A percentile compares a stretch with the other conserved stretches of the same genome.
Conservation (phyloP, 2,329 filamentous ascomycete species). For the Paraconiothyrium sp. region DNA sequence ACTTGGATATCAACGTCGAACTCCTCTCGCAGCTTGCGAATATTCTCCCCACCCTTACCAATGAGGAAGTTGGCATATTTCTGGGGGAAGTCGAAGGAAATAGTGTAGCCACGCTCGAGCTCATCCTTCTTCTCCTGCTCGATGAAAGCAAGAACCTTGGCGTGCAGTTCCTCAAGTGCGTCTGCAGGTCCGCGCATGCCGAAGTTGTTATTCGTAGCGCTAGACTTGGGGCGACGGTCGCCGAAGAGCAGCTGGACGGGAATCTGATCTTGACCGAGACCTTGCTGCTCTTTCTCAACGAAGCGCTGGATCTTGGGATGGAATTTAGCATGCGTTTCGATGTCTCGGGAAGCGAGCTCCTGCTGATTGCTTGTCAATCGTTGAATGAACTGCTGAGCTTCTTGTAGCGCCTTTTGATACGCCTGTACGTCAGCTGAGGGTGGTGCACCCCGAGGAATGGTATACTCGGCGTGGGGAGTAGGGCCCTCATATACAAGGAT, state of each 20-base stretch:
- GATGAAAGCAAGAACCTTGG: constrained; percentile 81
- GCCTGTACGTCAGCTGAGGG: constrained; percentile 62
- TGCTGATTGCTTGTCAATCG: constrained; percentile 63
- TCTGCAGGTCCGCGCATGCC: constrained; percentile 80
- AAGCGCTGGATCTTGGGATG: constrained; percentile 71
- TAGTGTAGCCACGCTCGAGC: constrained; percentile 87
- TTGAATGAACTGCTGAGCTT: constrained; percentile 67
- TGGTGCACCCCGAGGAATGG: constrained; percentile 66
- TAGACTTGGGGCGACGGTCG: constrained; percentile 55
- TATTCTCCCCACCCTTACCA: constrained; percentile 72
- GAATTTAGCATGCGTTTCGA: constrained; percentile 67
- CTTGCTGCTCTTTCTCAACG: constrained; percentile 65
- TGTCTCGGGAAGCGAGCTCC: constrained; percentile 62
- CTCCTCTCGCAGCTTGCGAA: constrained; percentile 73
- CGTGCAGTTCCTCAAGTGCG: constrained; percentile 74
- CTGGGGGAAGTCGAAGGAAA: constrained; percentile 91
- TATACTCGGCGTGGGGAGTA: constrained; percentile 61
- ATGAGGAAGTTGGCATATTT: constrained; percentile 90
- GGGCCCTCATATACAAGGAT: constrained; percentile 79
- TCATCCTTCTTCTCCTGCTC: constrained; percentile 91
- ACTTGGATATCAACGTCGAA: constrained; percentile 85
- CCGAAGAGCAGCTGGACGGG: constrained; percentile 66
- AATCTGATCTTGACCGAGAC: constrained; percentile 58
- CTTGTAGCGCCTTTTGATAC: constrained; percentile 66
- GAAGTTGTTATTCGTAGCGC: constrained; percentile 64